Evolutionary conservation across 495 filamentous ascomycete genomes (phyloP).

Genomic region (Ramalina intermedia): DNA sequence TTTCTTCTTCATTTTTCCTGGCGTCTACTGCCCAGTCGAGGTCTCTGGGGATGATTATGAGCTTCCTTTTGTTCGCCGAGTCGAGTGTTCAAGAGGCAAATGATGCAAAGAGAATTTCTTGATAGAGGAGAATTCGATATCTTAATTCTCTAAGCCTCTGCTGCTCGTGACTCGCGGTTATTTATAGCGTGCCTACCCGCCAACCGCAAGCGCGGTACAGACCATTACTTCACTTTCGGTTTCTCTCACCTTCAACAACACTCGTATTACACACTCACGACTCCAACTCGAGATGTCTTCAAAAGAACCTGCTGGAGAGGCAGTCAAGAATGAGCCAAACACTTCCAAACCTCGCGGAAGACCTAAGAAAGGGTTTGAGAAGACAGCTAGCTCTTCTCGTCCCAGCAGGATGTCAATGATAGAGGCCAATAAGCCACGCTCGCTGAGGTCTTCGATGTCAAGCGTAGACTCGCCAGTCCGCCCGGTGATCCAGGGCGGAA

Average conservation of each 20-base stretch:
- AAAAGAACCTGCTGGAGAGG: conserved; percentile 1
- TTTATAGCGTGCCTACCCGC: too few relatives aligned
- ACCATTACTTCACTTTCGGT: neutral
- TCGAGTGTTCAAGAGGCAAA: too few relatives aligned
- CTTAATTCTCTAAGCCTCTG: too few relatives aligned
- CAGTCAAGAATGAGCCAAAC: conserved; percentile 2
- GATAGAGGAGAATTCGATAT: too few relatives aligned
- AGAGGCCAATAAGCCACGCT: conserved; percentile 1
- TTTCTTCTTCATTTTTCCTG: too few relatives aligned
- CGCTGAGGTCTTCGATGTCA: conserved; percentile 3
- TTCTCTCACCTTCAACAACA: neutral
- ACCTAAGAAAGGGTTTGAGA: conserved; percentile 5
- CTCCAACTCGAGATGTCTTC: conserved; percentile 6
- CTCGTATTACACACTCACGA: neutral
- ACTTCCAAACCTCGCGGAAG: neutral
- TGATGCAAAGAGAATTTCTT: too few relatives aligned
- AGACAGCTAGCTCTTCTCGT: conserved; percentile 14
- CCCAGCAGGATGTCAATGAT: conserved; percentile 8
- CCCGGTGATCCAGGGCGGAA: conserved; percentile 2
- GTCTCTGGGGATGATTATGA: too few relatives aligned
- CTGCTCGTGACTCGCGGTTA: too few relatives aligned
- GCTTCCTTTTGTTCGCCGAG: too few relatives aligned
- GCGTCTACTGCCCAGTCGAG: too few relatives aligned
- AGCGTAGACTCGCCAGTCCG: neutral
- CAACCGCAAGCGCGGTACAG: too few relatives aligned